Evolutionary conservation across 305 asterid species (phyloP), one percentile per base, ranked within the genome.

Genomic region (Withania somnifera): DNA sequence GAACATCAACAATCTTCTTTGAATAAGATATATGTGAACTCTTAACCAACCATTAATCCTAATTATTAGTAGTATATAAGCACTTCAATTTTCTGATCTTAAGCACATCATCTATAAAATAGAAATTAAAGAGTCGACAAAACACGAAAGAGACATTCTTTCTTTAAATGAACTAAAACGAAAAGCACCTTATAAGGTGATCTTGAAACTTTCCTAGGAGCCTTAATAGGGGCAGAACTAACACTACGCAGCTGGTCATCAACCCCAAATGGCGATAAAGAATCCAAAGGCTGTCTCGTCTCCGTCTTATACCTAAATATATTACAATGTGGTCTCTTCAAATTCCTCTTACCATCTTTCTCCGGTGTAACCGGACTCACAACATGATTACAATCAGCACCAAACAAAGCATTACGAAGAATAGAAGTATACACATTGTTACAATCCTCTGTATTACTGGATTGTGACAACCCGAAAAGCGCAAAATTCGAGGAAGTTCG

Each of bases 271-370:
- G 99, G 99, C 54, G 88, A 87, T 11, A 64, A 64, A 17, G 75
- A 85, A 85, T 85, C 86, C 87, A 91, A 81, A 63, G 91, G 86
- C 81, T 83, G 86, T 78, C 91, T 73, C 1, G 92, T 94, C 81
- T 94, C 99, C 1, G 97, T 88, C 90, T 95, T 93, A 85, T 77
- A 93, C 91, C 87, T 90, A 84, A 95, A 95, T 34, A 95, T 95
- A 84, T 95, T 95, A 61, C 89, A 85, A 87, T 90, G 90, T 17
- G 89, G 93, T 77, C 93, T 81, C 83, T 76, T 92, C 87, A 80
- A 85, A 84, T 54, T 19, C 57, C 80, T 85, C 38, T 57, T 32
- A 20, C 40, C 80, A n/a, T 82, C 86, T 60, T 89, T 92, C 13
- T 92, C 91, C 34, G 97, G 97, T 2, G 98, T 92, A 28, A 77